Percentiles rank a stretch among this genome's conserved stretches.
These are phyloP conservation scores for Ettlia oleoabundans DNA, from an alignment of 139 green algal genomes.

Conservation along the genomic window DNA sequence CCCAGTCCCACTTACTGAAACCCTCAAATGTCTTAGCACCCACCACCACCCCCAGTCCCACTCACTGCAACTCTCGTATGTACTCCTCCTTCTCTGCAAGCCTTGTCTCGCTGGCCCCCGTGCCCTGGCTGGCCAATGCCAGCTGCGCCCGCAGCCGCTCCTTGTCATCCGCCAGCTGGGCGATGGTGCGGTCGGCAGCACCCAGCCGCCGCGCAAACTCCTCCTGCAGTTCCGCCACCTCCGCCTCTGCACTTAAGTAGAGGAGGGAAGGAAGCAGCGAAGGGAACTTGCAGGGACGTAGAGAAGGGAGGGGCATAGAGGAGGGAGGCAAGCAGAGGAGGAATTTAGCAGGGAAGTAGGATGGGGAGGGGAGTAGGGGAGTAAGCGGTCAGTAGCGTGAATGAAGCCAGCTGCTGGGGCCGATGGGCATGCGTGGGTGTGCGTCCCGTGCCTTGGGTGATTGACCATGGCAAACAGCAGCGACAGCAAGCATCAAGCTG, in stretches of 20 bases:
- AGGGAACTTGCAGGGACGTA: background rate
- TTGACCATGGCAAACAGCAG: no score
- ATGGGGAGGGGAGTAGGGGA: no score
- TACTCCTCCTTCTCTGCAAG: slow-evolving; percentile 54
- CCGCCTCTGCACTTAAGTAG: background rate
- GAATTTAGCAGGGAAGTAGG: no score
- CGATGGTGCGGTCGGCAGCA: slow-evolving; percentile 55
- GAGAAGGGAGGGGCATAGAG: no score
- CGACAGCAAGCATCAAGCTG: no score
- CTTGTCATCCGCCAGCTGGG: slow-evolving; percentile 66
- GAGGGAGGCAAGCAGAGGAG: no score
- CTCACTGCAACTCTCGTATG: slow-evolving; percentile 58
- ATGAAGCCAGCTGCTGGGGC: no score
- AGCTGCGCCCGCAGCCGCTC: slow-evolving; percentile 50
- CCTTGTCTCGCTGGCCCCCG: slow-evolving; percentile 49
- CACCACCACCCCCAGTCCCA: background rate
- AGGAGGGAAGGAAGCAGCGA: background rate
- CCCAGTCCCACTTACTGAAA: no score
- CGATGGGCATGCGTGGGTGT: no score
- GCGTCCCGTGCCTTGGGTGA: no score
- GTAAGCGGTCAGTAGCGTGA: no score
- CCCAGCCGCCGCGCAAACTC: slow-evolving; percentile 83
- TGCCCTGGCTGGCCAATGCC: slow-evolving; percentile 46
- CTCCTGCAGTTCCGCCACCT: slow-evolving; percentile 76
- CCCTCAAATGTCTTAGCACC: no score